Conservation (phyloP, 345 rosid genomes). For the Isatis tinctoria region DNA sequence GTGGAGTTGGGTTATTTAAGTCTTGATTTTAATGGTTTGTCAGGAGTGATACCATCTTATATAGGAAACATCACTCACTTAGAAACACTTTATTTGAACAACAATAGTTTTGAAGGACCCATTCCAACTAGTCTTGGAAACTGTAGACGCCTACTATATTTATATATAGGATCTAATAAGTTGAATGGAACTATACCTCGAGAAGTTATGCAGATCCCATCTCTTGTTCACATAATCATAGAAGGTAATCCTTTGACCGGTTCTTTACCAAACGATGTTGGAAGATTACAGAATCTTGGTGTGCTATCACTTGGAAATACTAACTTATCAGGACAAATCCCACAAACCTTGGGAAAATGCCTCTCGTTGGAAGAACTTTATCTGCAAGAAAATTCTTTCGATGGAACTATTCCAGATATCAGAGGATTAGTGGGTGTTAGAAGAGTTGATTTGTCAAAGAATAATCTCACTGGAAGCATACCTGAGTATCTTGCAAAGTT, state of each 20-base stretch:
- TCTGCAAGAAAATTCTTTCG: constrained; percentile 12
- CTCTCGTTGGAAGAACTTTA: constrained; percentile 1
- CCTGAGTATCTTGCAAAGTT: constrained; percentile 11
- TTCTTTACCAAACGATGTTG: constrained; percentile 13
- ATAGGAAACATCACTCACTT: constrained; percentile 15
- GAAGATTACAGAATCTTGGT: not conserved
- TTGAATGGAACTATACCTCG: constrained; percentile 9
- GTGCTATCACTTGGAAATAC: not conserved
- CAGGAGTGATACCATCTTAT: constrained; percentile 19
- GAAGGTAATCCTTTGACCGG: not conserved
- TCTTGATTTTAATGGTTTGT: not conserved
- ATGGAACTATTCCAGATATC: constrained; percentile 14
- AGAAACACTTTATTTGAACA: not conserved
- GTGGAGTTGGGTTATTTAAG: not conserved
- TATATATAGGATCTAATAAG: not conserved
- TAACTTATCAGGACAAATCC: constrained; percentile 5
- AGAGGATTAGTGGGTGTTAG: not conserved
- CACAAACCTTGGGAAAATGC: constrained; percentile 4
- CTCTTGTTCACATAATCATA: not conserved
- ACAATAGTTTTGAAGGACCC: constrained; percentile 9
- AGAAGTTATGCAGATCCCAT: not conserved
- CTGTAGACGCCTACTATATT: not conserved
- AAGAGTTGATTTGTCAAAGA: constrained; percentile 3
- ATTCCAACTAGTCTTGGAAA: constrained; percentile 13
- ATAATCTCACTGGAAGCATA: constrained; percentile 17